Base-by-base conservation (phyloP, 306 rosid species). In the Senna siamea region DNA sequence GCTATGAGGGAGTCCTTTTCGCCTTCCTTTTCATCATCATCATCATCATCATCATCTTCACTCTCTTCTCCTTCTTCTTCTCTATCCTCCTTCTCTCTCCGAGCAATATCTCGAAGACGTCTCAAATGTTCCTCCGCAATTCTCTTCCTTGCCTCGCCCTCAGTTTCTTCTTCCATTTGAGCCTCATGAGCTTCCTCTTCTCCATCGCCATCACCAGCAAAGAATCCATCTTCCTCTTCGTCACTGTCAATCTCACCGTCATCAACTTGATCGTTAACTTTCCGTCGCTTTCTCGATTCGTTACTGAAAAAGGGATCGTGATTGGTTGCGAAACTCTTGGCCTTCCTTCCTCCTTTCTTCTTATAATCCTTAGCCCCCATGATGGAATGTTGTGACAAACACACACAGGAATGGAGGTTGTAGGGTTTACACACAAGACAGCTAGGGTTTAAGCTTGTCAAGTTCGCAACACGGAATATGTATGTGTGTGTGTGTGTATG, bases 1-100 rank as follows among this genome's bases (percentile, higher is more conserved):
- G 93, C 90, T 1, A 92, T 76, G n/a, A 89, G 87, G 4, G 97
- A 88, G 60, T 94, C 96, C 20, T 82, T 87, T 11, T 74, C 84
- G 0, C 91, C 98, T 23, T 86, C 90, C 3, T 54, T 84, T 0
- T 69, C 89, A 5, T 66, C 84, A 5, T 75, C 84, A 0, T 76
- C 84, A 0, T 76, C 40, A 37, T 37, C 40, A 37, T 37, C 40
- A 1, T 26, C 30, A 1, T 26, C 30, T 26, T 3, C 83, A 1
- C 69, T 84, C 3, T 53, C 87, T 13, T 56, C 87, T 0, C 52
- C 80, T 17, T 60, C 91, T 2, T 65, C 89, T 1, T 64, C 65
- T 17, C 47, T 34, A 1, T 83, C 83, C 14, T 86, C 89, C 87
- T 85, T 87, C 70, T 81, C 71, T 73, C 72, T 88, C 85, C 64